These are phyloP conservation scores for Fusarium solani-melongenae DNA, from an alignment of 2,329 filamentous ascomycete species.

Conservation along the genomic window DNA sequence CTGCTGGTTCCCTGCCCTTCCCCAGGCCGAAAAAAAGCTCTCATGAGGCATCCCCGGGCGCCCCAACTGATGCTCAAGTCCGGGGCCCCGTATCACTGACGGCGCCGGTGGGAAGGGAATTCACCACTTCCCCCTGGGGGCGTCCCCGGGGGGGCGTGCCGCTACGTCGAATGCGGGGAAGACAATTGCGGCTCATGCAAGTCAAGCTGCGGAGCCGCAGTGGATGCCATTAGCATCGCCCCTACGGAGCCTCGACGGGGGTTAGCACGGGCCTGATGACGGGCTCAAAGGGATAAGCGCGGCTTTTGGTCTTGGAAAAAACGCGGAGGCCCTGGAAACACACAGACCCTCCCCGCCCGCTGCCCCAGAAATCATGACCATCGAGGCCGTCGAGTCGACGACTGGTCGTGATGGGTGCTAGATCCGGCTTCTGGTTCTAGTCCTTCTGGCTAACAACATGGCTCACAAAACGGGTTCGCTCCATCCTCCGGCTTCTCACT, in stretches of 20 bases:
- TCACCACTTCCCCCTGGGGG: slow-evolving; percentile 19
- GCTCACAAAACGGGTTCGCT: background rate
- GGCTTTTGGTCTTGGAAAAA: slow-evolving; percentile 21
- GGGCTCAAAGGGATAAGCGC: slow-evolving; percentile 36
- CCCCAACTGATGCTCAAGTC: slow-evolving; percentile 33
- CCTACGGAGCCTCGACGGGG: slow-evolving; percentile 1
- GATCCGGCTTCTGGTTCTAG: slow-evolving; percentile 8
- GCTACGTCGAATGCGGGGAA: slow-evolving; percentile 43
- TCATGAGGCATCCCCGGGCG: slow-evolving; percentile 21
- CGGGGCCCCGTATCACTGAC: slow-evolving; percentile 39
- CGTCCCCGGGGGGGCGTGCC: slow-evolving; percentile 31
- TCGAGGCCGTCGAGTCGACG: slow-evolving; percentile 16
- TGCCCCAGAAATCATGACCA: slow-evolving; percentile 32
- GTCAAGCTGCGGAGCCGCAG: slow-evolving; percentile 46
- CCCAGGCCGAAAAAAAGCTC: slow-evolving; percentile 12
- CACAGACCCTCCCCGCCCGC: slow-evolving; percentile 30
- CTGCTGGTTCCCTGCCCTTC: slow-evolving; percentile 22
- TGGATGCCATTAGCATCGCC: slow-evolving; percentile 33
- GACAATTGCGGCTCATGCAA: slow-evolving; percentile 46
- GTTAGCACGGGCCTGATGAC: slow-evolving; percentile 27
- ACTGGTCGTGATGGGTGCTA: slow-evolving; percentile 23
- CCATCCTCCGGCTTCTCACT: background rate
- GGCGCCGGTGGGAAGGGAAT: slow-evolving; percentile 37
- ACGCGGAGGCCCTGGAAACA: slow-evolving; percentile 40
- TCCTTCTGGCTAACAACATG: slow-evolving; percentile 3